phyloP scores from a whole-genome alignment of 2,329 filamentous ascomycete species.

The Helotiales sp. region DNA sequence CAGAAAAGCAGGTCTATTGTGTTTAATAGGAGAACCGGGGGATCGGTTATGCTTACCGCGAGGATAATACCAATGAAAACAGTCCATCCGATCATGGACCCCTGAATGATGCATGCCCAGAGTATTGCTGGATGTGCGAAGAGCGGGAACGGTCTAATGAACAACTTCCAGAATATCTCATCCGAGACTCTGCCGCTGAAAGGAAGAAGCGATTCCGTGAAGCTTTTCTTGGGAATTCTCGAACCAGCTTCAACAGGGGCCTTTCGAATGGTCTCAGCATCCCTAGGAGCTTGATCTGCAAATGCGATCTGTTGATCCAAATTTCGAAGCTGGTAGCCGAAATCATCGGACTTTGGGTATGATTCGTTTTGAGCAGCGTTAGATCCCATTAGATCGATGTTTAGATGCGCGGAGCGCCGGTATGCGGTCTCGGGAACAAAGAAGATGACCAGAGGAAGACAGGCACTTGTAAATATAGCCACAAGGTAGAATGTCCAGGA shows the following conservation, averaged over 20 bases:
- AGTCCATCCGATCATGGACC: slow-evolving; percentile 92
- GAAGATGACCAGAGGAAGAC: slow-evolving; percentile 74
- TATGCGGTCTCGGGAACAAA: slow-evolving; percentile 88
- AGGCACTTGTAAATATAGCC: slow-evolving; percentile 77
- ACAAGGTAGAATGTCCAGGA: slow-evolving; percentile 88
- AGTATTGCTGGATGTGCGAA: slow-evolving; percentile 85
- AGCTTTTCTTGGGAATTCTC: slow-evolving; percentile 58
- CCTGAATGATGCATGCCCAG: slow-evolving; percentile 81
- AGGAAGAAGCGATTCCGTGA: slow-evolving; percentile 62
- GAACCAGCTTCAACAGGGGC: slow-evolving; percentile 9
- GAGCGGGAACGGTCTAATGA: slow-evolving; percentile 79
- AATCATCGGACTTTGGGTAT: slow-evolving; percentile 7
- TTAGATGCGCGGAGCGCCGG: slow-evolving; percentile 66
- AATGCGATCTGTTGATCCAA: neutral
- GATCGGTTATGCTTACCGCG: slow-evolving; percentile 46
- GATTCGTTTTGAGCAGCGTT: slow-evolving; percentile 25
- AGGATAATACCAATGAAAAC: slow-evolving; percentile 88
- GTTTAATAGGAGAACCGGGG: neutral
- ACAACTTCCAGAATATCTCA: slow-evolving; percentile 69
- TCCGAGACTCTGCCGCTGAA: slow-evolving; percentile 86
- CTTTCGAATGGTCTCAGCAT: slow-evolving; percentile 13
- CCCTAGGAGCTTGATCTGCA: neutral
- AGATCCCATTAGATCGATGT: slow-evolving; percentile 64
- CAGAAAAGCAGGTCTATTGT: neutral
- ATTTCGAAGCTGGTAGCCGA: neutral